Base-by-base conservation (phyloP, 2,329 filamentous ascomycete genomes). In the Arthrobotrys musiformis region DNA sequence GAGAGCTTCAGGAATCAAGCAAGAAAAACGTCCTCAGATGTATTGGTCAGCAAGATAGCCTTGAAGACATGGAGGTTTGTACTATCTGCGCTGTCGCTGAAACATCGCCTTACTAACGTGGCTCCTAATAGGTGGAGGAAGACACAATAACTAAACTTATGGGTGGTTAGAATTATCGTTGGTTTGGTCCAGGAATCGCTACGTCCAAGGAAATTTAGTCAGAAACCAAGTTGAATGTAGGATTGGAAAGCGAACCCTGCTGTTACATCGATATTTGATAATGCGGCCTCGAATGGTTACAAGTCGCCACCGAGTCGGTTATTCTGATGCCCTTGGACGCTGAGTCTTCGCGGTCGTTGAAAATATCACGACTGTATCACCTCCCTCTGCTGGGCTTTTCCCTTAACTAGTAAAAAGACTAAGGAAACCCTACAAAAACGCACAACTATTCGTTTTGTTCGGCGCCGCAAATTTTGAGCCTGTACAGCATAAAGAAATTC, bases 41-140 rank as follows among this genome's bases (percentile, higher is more conserved):
- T 82, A 99, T 99, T 83, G 92, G 93, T 70, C 95, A 98, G 83
- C 94, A 99, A 85, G 95, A 99, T 85, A 96, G 94, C 77, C 87
- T 99, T 70, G 95, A 99, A 86, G 95, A 99, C 83, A 97, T 98
- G 91, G 95, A 99, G 93, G 95, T 99, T 85, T 90, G 93, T 90
- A 15, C 8, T 13, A 46, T 30, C 2, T 4, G n/a, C 35, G 15
- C n/a, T 30, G 9, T 13, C 33, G 50, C 30, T 1, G 15, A 24
- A n/a, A 4, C 11, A 19, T 22, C 7, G 4, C 7, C 13, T 33
- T 35, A 35, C 24, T 74, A 62, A 67, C 22, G 19, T n/a, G n/a
- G 3, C 26, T 4, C 24, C 33, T 17, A 22, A 35, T 33, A 76
- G 72, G 72, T 76, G 15, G 72, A 76, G 30, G 72, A 76, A 58